Evolutionary conservation across 176 grass and related monocot genomes (phyloP).

Genomic region (Oryza punctata): DNA sequence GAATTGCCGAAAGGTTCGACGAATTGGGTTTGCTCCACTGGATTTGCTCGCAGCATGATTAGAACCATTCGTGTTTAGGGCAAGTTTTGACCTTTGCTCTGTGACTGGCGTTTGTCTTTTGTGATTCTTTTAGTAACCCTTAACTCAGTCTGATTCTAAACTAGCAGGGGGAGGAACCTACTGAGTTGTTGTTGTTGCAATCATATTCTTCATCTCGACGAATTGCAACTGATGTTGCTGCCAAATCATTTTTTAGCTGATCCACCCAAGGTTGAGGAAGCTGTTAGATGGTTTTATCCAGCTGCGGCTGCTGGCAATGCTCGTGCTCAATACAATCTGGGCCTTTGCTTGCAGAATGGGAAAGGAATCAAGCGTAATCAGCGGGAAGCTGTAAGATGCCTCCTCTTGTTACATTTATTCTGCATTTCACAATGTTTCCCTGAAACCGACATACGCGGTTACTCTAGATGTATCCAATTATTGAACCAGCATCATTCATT

Average conservation of each 20-base stretch:
- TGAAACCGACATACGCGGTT: neutral
- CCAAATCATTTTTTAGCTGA: slow-evolving; percentile 50
- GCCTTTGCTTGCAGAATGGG: slow-evolving; percentile 69
- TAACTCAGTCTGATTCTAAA: neutral
- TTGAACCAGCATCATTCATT: neutral
- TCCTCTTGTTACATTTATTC: slow-evolving; percentile 3
- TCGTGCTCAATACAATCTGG: slow-evolving; percentile 75
- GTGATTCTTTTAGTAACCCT: neutral
- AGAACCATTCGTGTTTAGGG: slow-evolving; percentile 7
- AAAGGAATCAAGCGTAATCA: slow-evolving; percentile 54
- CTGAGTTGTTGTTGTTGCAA: neutral
- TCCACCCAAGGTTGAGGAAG: slow-evolving; percentile 53
- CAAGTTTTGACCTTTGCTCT: neutral
- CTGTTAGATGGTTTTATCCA: slow-evolving; percentile 68
- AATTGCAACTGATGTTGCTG: slow-evolving; percentile 25
- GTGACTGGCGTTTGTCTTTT: neutral
- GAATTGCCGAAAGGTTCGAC: too few relatives aligned
- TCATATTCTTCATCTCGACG: neutral
- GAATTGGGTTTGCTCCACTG: slow-evolving; percentile 7
- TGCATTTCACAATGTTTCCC: neutral
- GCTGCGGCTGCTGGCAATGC: slow-evolving; percentile 59
- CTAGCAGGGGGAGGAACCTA: neutral
- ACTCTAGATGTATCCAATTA: slow-evolving; percentile 1
- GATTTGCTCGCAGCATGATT: neutral
- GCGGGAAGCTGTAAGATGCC: slow-evolving; percentile 68